These are phyloP conservation scores for Lasiosphaeris hirsuta DNA, from an alignment of 495 filamentous ascomycete species.

Conservation along the genomic window DNA sequence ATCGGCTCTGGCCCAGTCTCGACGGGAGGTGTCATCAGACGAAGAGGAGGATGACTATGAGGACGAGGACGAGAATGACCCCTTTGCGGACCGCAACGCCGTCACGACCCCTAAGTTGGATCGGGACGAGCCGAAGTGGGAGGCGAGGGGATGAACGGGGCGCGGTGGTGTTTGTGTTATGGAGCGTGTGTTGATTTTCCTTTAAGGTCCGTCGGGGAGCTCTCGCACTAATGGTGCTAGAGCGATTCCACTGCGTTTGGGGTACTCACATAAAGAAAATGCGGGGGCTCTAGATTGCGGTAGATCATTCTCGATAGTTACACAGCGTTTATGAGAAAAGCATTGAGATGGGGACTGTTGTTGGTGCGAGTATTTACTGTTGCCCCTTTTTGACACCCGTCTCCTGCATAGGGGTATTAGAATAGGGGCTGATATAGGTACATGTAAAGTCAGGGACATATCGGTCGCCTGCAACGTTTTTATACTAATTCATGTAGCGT, in stretches of 20 bases:
- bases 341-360: no score
- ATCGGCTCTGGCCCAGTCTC: slow-evolving; percentile 26
- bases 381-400: no score
- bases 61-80: slow-evolving; percentile 63
- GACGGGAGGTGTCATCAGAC: slow-evolving; percentile 14
- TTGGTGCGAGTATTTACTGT: no score
- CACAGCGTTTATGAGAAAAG: no score
- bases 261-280: neutral
- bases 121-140: neutral
- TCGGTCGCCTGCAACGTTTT: no score
- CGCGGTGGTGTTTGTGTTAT: neutral
- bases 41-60: slow-evolving; percentile 42
- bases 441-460: no score
- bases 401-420: no score
- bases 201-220: no score
- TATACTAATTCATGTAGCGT: no score
- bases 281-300: neutral
- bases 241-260: neutral
- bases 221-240: neutral
- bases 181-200: neutral
- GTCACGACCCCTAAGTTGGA: slow-evolving; percentile 5
- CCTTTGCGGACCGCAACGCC: slow-evolving; percentile 74
- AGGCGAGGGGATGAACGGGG: neutral
- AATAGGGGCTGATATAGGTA: no score
- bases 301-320: neutral